Conservation (phyloP, 208 protist species). For the Trypanosoma melophagium region DNA sequence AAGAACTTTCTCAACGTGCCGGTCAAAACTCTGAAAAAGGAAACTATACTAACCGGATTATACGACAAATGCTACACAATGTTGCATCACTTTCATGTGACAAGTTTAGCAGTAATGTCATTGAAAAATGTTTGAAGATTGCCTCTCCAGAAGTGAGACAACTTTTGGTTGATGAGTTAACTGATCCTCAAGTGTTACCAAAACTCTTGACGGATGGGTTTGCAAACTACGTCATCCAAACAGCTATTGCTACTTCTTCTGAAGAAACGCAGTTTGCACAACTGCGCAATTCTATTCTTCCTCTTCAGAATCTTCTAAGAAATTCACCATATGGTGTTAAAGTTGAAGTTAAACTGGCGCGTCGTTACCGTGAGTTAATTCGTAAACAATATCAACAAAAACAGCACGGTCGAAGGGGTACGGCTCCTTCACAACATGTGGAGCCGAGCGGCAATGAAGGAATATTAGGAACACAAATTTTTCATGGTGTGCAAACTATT, state of each 20-base stretch:
- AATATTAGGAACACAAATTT: slow-evolving; percentile 34
- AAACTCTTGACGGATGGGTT: slow-evolving; percentile 96
- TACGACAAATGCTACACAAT: slow-evolving; percentile 90
- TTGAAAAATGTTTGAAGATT: slow-evolving; percentile 97
- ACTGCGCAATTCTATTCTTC: slow-evolving; percentile 93
- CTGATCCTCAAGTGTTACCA: slow-evolving; percentile 84
- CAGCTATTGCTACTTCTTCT: slow-evolving; percentile 88
- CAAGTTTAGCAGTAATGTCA: slow-evolving; percentile 98
- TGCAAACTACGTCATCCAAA: slow-evolving; percentile 99
- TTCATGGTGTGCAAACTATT: slow-evolving; percentile 34
- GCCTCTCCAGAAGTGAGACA: slow-evolving; percentile 80
- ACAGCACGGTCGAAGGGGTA: slow-evolving; percentile 16
- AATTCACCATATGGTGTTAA: slow-evolving; percentile 97
- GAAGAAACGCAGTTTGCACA: slow-evolving; percentile 91
- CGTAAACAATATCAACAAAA: slow-evolving; percentile 40
- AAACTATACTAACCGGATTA: slow-evolving; percentile 86
- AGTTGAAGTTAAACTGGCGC: slow-evolving; percentile 93
- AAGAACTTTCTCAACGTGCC: slow-evolving; percentile 46
- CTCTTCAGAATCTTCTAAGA: slow-evolving; percentile 90
- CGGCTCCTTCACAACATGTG: neutral
- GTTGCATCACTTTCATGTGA: slow-evolving; percentile 94
- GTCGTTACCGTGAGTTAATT: slow-evolving; percentile 58
- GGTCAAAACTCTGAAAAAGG: slow-evolving; percentile 24
- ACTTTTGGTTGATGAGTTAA: slow-evolving; percentile 94
- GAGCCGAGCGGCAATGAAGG: slow-evolving; percentile 14